phyloP scores from a whole-genome alignment of 2,329 filamentous ascomycete species.

The Bipolaris zeicola region DNA sequence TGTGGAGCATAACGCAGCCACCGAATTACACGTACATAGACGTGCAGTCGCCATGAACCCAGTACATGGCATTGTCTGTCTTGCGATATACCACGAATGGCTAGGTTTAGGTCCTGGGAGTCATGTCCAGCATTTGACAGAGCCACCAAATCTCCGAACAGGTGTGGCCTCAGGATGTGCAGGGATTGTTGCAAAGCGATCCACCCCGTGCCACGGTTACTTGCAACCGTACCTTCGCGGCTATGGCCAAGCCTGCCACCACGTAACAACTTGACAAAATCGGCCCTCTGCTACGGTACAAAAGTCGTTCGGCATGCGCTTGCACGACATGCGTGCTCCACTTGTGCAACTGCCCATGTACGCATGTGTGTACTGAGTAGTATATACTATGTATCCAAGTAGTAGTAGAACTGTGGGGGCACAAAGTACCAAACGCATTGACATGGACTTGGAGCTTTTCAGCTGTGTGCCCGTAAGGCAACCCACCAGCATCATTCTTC shows the following conservation, averaged over 20 bases:
- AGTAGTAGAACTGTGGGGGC: constrained; percentile 10
- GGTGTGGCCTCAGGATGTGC: constrained; percentile 3
- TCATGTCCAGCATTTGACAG: constrained; percentile 2
- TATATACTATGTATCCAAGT: no score
- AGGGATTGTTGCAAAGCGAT: constrained; percentile 3
- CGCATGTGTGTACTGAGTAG: not conserved
- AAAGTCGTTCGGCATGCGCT: constrained; percentile 1
- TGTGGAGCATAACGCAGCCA: not conserved
- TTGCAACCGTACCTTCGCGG: constrained; percentile 8
- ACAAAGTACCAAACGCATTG: constrained; percentile 5
- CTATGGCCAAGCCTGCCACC: constrained; percentile 3
- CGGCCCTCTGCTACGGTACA: not conserved
- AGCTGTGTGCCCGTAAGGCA: constrained; percentile 2
- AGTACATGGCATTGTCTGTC: not conserved
- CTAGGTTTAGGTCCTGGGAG: not conserved
- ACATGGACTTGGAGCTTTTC: not conserved
- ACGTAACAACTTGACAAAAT: constrained; percentile 4
- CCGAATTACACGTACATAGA: not conserved
- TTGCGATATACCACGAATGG: not conserved
- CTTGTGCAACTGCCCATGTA: not conserved
- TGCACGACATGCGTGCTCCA: constrained; percentile 4
- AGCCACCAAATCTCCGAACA: constrained; percentile 5
- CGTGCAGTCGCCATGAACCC: not conserved
- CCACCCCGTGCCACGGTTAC: constrained; percentile 5
- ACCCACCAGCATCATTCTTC: not conserved